phyloP scores from a whole-genome alignment of 345 rosid species.

The Jatropha curcas region DNA sequence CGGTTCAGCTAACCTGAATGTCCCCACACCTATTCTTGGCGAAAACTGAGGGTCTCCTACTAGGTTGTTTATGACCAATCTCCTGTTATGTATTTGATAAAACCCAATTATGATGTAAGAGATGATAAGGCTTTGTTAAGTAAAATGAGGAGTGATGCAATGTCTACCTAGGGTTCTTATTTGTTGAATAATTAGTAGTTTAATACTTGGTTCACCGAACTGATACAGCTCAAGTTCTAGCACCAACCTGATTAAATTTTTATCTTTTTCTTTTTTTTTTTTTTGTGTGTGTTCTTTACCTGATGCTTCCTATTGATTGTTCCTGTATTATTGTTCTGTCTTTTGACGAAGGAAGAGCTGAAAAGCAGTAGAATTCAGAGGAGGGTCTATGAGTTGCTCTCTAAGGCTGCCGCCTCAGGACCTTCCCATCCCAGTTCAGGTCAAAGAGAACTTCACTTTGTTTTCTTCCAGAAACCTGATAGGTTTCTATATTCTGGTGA shows the following conservation, averaged over 20 bases:
- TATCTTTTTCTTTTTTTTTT: neutral
- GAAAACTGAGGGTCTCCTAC: neutral
- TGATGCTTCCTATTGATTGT: neutral
- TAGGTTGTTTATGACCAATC: neutral
- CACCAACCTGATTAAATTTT: slow-evolving; percentile 1
- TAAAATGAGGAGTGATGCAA: neutral
- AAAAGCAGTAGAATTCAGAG: slow-evolving; percentile 59
- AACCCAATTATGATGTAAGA: too few relatives aligned
- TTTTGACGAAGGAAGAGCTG: slow-evolving; percentile 68
- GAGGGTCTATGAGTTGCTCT: slow-evolving; percentile 73
- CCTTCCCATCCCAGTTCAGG: slow-evolving; percentile 44
- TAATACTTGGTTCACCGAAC: neutral
- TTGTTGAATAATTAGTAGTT: too few relatives aligned
- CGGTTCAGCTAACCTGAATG: too few relatives aligned
- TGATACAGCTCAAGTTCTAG: neutral
- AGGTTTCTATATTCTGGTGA: slow-evolving; percentile 62
- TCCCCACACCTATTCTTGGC: too few relatives aligned
- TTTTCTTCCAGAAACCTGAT: slow-evolving; percentile 80
- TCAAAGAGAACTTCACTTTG: slow-evolving; percentile 78
- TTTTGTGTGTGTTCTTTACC: neutral
- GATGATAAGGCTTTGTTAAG: neutral
- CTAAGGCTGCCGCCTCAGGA: slow-evolving; percentile 54
- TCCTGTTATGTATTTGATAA: too few relatives aligned
- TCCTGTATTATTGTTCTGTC: neutral
- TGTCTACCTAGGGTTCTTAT: neutral